A percentile compares a stretch with the other conserved stretches of the same genome.
These are phyloP conservation scores for Termitomyces sp. DNA, from an alignment of 768 basidiomycete species.

Conservation along the genomic window DNA sequence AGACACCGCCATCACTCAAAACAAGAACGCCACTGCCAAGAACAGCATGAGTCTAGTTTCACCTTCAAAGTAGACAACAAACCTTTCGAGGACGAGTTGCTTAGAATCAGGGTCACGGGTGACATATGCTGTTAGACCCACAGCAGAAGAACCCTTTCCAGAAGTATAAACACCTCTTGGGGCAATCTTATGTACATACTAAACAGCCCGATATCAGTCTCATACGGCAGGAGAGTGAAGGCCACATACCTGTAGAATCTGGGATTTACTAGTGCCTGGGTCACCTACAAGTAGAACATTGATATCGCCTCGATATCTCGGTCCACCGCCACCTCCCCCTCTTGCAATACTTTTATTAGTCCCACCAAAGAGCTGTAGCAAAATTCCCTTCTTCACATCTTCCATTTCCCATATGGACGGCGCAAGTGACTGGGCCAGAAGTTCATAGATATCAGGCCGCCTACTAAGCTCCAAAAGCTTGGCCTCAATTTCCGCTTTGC, in stretches of 20 bases:
- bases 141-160: slow-evolving; percentile 97
- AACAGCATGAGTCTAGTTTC: neutral
- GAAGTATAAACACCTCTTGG: slow-evolving; percentile 97
- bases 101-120: slow-evolving; percentile 98
- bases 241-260: slow-evolving; percentile 76
- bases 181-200: slow-evolving; percentile 99
- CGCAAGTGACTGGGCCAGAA: slow-evolving; percentile 80
- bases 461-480: slow-evolving; percentile 69
- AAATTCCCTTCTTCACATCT: slow-evolving; percentile 97
- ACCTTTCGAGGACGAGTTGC: slow-evolving; percentile 97
- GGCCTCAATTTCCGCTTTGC: slow-evolving; percentile 72
- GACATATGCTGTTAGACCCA: slow-evolving; percentile 97
- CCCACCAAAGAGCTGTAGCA: slow-evolving; percentile 94
- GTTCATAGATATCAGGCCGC: slow-evolving; percentile 79
- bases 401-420: slow-evolving; percentile 99
- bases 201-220: neutral
- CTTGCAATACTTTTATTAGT: slow-evolving; percentile 93
- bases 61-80: slow-evolving; percentile 10
- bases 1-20: slow-evolving; percentile 92
- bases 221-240: neutral
- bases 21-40: slow-evolving; percentile 81
- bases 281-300: slow-evolving; percentile 97
- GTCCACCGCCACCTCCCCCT: slow-evolving; percentile 94
- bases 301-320: slow-evolving; percentile 96
- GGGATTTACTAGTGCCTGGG: slow-evolving; percentile 95